Evolutionary conservation across 371 early-diverging fungal genomes (phyloP), one percentile per base, ranked within the genome.

Genomic region (Lichtheimia ramosa): DNA sequence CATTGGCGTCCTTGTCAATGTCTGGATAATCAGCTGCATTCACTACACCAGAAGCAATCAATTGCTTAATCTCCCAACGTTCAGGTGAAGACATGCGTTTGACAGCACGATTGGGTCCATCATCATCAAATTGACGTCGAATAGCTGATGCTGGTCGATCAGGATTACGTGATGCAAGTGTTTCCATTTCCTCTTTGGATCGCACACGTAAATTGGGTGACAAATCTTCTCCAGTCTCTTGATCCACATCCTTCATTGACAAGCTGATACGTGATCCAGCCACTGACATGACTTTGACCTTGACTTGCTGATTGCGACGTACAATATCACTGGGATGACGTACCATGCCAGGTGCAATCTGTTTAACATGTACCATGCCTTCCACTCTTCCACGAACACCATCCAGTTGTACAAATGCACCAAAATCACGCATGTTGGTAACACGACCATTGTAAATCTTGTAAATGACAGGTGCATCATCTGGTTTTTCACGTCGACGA

Each of bases 31-130:
- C 97, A 8, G 90, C 79, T 8, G 92, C 85, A 68, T 93, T 86
- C 13, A 95, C 80, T 0, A 89, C 97, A 28, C 97, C 97, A 3
- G 96, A 90, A 0, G 97, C 95, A 63, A 97, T 95, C 48, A 98
- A 77, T 73, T 98, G 99, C 69, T 97, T 95, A 49, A 97, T 85
- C 68, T 98, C 99, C 89, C 92, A 98, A 27, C 93, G 88, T 69
- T 98, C 99, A 0, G 97, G 97, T 7, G 97, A 97, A 5, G 97
- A 88, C 69, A 97, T 81, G 6, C 99, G 89, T 69, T 98, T 96
- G 14, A 87, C 73, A 10, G 81, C 81, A 3, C 84, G 76, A 5
- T 79, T 75, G 18, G 84, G 79, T 15, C 82, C 86, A 24, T 83
- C 83, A 16, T 88, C 89, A 5, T 86, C 88, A 23, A 84, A 71